A percentile compares a stretch with the other conserved stretches of the same genome.
Evolutionary conservation across 2,329 filamentous ascomycete genomes (phyloP).

Genomic region (Cytospora schulzeri): DNA sequence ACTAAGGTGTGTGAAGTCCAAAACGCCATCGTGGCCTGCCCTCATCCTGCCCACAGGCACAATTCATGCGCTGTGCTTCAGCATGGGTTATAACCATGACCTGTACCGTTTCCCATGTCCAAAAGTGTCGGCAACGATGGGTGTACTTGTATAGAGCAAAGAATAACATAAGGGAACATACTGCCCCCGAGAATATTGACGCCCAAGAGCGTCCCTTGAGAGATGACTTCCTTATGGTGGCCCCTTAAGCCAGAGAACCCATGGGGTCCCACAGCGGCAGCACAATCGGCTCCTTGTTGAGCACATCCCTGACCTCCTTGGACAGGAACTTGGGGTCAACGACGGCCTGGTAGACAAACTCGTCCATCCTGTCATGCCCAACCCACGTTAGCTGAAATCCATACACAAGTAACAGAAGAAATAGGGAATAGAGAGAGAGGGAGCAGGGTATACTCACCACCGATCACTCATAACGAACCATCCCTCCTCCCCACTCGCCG

Average conservation of each 20-base stretch:
- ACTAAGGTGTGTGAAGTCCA: neutral
- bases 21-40: neutral
- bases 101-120: neutral
- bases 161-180: neutral
- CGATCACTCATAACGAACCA: constrained; percentile 89
- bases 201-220: too few species aligned
- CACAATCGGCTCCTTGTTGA: constrained; percentile 70
- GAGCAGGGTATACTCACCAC: constrained; percentile 46
- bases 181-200: neutral
- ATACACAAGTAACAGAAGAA: neutral
- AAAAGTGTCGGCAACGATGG: neutral
- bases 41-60: neutral
- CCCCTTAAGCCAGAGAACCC: constrained; percentile 65
- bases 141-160: neutral
- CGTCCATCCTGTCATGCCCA: constrained; percentile 53
- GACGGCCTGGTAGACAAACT: constrained; percentile 85
- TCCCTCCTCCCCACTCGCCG: constrained; percentile 69
- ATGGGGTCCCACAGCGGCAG: constrained; percentile 81
- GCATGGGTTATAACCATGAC: neutral
- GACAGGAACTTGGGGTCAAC: constrained; percentile 71
- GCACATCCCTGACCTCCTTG: constrained; percentile 68
- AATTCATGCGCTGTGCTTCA: neutral
- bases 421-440: neutral
- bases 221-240: neutral
- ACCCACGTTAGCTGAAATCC: neutral